phyloP scores from a whole-genome alignment of 345 rosid species.

The Lepidium sativum region DNA sequence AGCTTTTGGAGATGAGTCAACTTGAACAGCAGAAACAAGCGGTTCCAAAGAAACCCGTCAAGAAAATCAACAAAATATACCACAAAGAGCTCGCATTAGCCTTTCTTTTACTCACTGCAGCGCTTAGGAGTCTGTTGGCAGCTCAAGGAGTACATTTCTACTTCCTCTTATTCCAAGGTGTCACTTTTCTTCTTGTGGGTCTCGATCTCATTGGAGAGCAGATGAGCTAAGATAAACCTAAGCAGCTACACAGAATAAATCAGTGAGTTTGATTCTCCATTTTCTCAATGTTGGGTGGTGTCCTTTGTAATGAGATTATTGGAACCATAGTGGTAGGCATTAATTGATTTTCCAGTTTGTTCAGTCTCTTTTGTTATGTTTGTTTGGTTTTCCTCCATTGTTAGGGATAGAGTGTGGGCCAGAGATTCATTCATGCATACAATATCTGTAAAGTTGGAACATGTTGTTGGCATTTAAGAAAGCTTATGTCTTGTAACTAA shows the following conservation, averaged over 20 bases:
- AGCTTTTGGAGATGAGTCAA: conserved; percentile 47
- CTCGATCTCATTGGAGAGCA: conserved; percentile 84
- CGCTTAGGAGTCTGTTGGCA: conserved; percentile 59
- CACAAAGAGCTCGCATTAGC: conserved; percentile 73
- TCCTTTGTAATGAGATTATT: conserved; percentile 27
- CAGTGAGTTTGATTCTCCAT: conserved; percentile 13
- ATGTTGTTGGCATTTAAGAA: conserved; percentile 24
- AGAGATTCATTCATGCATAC: conserved; percentile 27
- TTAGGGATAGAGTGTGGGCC: conserved; percentile 18
- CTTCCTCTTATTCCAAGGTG: conserved; percentile 78
- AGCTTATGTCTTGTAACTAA: conserved; percentile 6
- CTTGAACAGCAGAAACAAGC: conserved; percentile 50
- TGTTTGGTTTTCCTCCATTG: conserved; percentile 20
- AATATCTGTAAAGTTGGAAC: conserved; percentile 26
- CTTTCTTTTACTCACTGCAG: conserved; percentile 72
- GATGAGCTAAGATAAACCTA: conserved; percentile 38
- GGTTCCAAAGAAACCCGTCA: conserved; percentile 30
- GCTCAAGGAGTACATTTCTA: conserved; percentile 87
- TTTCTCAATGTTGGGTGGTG: conserved; percentile 6
- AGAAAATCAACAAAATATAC: conserved; percentile 65
- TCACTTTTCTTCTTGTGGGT: conserved; percentile 74
- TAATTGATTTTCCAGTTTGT: conserved; percentile 14
- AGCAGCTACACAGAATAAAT: conserved; percentile 4
- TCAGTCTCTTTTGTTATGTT: conserved; percentile 14
- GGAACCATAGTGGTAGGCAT: conserved; percentile 30